These are phyloP conservation scores for Leccinum rimulosum DNA, from an alignment of 768 basidiomycete genomes.

Conservation along the genomic window DNA sequence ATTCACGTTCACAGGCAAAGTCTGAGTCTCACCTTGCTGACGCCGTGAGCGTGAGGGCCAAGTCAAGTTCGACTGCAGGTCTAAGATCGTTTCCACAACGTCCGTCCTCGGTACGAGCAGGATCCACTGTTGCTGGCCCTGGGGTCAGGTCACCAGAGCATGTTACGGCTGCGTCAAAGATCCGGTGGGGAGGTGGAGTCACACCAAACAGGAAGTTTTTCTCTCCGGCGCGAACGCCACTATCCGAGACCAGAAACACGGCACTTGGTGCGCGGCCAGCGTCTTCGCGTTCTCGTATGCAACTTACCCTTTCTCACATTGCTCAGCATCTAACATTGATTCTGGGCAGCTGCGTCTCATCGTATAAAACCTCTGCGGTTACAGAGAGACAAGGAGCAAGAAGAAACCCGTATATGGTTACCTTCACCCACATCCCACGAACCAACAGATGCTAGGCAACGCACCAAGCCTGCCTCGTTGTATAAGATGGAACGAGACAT, in stretches of 20 bases:
- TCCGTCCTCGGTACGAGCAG: slow-evolving; percentile 9
- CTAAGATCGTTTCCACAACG: slow-evolving; percentile 11
- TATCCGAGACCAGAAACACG: slow-evolving; percentile 25
- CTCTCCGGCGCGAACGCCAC: slow-evolving; percentile 20
- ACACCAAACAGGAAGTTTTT: slow-evolving; percentile 25
- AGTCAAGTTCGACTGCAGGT: slow-evolving; percentile 9
- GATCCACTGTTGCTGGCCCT: slow-evolving; percentile 1
- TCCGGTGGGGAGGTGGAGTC: slow-evolving; percentile 20
- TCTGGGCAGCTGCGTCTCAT: slow-evolving; percentile 14
- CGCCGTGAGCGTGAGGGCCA: slow-evolving; percentile 5
- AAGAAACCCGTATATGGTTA: slow-evolving; percentile 1
- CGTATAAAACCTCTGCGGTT: slow-evolving; percentile 13
- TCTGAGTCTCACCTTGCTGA: slow-evolving; percentile 12
- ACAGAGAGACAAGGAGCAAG: slow-evolving; percentile 9
- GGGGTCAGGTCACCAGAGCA: slow-evolving; percentile 23
- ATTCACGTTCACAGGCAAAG: slow-evolving; percentile 13
- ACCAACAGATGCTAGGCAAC: slow-evolving; percentile 6
- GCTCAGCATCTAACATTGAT: not conserved
- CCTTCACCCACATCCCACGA: slow-evolving; percentile 11
- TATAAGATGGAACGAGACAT: slow-evolving; percentile 9
- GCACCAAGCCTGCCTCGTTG: slow-evolving; percentile 14
- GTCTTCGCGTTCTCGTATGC: slow-evolving; percentile 22
- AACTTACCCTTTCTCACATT: not conserved
- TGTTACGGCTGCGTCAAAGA: slow-evolving; percentile 14
- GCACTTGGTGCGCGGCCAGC: slow-evolving; percentile 9